Percentiles rank a stretch among this genome's conserved stretches.
These are phyloP conservation scores for Leccinum imitatum DNA, from an alignment of 768 basidiomycete species.

Conservation along the genomic window DNA sequence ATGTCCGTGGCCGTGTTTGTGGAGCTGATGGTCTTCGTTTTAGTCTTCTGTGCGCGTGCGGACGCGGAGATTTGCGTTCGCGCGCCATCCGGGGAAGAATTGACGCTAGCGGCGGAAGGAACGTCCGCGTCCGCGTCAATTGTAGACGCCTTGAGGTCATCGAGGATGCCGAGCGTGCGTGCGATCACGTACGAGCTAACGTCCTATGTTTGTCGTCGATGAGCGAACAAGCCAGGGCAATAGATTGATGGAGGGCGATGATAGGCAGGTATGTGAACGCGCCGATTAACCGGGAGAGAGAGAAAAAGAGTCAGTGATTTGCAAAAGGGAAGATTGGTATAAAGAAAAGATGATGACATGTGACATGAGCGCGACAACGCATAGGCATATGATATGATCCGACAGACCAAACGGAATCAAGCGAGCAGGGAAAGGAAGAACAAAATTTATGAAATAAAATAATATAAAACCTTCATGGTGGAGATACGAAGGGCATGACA, in stretches of 20 bases:
- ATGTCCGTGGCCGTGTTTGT: background rate
- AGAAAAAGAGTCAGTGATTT: constrained; percentile 12
- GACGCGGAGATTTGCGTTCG: background rate
- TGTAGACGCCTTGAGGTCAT: constrained; percentile 72
- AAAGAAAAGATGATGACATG: constrained; percentile 1
- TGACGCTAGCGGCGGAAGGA: background rate
- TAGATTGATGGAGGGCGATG: background rate
- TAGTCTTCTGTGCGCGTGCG: background rate
- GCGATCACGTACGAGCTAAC: constrained; percentile 80
- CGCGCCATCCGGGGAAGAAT: background rate
- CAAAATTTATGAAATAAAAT: background rate
- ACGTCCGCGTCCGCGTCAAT: constrained; percentile 41
- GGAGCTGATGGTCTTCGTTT: background rate
- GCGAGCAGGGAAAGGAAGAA: constrained; percentile 2
- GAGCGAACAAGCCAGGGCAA: background rate
- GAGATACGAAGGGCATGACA: constrained; percentile 16
- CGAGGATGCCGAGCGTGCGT: constrained; percentile 75
- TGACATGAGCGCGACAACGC: constrained; percentile 2
- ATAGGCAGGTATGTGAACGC: background rate
- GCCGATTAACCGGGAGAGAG: background rate
- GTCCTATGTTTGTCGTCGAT: constrained; percentile 47
- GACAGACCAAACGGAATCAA: constrained; percentile 3
- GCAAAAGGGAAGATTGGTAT: background rate
- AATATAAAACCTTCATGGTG: constrained; percentile 2
- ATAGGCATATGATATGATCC: constrained; percentile 1